These are phyloP conservation scores for Cutaneotrichosporon sp. DNA, from an alignment of 1,284 basidiomycete species.

Conservation along the genomic window DNA sequence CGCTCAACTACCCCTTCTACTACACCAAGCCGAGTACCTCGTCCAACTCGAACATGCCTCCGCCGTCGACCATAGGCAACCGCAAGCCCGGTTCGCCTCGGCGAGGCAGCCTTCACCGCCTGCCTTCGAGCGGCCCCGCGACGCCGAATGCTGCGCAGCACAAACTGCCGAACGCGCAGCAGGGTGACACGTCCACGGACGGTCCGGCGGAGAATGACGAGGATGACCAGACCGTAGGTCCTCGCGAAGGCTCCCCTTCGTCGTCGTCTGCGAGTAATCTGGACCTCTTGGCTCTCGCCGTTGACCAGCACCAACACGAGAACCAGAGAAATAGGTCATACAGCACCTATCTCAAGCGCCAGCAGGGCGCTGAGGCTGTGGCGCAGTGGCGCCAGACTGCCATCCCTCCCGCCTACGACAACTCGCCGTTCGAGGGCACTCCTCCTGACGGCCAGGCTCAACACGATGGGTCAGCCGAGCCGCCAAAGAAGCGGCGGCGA, in stretches of 20 bases:
- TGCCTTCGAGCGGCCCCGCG: constrained; percentile 1
- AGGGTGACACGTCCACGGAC: constrained; percentile 21
- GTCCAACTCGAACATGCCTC: constrained; percentile 33
- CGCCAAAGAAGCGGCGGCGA: constrained; percentile 43
- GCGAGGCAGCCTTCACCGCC: background rate
- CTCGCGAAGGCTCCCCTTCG: constrained; percentile 40
- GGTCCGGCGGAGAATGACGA: constrained; percentile 43
- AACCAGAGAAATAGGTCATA: constrained; percentile 10
- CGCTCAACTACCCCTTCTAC: constrained; percentile 13
- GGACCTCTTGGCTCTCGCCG: constrained; percentile 43
- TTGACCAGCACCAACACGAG: constrained; percentile 28
- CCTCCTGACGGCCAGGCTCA: constrained; percentile 18
- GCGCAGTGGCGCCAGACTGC: constrained; percentile 48
- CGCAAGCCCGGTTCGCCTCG: constrained; percentile 24
- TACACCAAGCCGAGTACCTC: constrained; percentile 5
- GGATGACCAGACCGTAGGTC: constrained; percentile 44
- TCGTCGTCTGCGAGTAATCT: constrained; percentile 45
- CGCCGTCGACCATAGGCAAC: constrained; percentile 29
- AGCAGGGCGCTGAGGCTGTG: constrained; percentile 47
- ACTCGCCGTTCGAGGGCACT: constrained; percentile 25
- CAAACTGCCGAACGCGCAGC: background rate
- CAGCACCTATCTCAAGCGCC: constrained; percentile 40
- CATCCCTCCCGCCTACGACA: constrained; percentile 33
- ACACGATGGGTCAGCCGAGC: constrained; percentile 12
- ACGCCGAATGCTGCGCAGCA: constrained; percentile 6